Percentiles rank a stretch among this genome's conserved stretches.
phyloP scores from a whole-genome alignment of 2,329 filamentous ascomycete species.

The Spiromastix sp. region DNA sequence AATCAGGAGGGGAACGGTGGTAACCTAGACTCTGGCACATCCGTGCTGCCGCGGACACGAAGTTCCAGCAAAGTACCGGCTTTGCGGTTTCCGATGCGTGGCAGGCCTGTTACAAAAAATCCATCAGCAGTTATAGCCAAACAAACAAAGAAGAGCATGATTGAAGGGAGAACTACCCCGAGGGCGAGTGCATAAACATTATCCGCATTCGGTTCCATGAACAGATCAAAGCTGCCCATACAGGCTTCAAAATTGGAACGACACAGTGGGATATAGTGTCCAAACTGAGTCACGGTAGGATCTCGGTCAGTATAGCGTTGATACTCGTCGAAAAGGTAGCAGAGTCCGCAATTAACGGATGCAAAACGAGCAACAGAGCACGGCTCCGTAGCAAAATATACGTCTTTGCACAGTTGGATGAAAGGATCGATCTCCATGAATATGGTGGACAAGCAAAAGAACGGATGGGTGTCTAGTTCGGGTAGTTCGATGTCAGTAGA shows the following conservation, averaged over 20 bases:
- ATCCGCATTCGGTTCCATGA: constrained; percentile 45
- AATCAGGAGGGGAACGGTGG: constrained; percentile 33
- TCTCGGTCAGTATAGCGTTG: constrained; percentile 14
- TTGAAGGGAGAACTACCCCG: constrained; percentile 31
- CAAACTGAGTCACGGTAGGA: constrained; percentile 17
- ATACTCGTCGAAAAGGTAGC: constrained; percentile 27
- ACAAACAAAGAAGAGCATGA: constrained; percentile 19
- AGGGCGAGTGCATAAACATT: constrained; percentile 51
- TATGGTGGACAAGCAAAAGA: constrained; percentile 12
- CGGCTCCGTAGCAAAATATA: constrained; percentile 35
- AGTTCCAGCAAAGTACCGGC: constrained; percentile 54
- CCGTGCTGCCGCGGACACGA: constrained; percentile 48
- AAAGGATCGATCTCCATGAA: constrained; percentile 23
- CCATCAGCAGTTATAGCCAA: constrained; percentile 6
- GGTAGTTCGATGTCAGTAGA: not conserved
- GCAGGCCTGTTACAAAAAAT: constrained; percentile 36
- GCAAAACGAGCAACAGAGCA: constrained; percentile 31
- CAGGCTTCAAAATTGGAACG: constrained; percentile 36
- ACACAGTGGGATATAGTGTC: constrained; percentile 25
- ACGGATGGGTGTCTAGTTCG: constrained; percentile 7
- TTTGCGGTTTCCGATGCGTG: constrained; percentile 53
- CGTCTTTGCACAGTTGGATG: constrained; percentile 28
- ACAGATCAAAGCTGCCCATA: constrained; percentile 41
- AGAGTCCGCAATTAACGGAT: constrained; percentile 28
- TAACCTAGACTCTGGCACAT: constrained; percentile 55